phyloP scores from a whole-genome alignment of 805 yeast species.

The Zygosaccharomyces siamensis region DNA sequence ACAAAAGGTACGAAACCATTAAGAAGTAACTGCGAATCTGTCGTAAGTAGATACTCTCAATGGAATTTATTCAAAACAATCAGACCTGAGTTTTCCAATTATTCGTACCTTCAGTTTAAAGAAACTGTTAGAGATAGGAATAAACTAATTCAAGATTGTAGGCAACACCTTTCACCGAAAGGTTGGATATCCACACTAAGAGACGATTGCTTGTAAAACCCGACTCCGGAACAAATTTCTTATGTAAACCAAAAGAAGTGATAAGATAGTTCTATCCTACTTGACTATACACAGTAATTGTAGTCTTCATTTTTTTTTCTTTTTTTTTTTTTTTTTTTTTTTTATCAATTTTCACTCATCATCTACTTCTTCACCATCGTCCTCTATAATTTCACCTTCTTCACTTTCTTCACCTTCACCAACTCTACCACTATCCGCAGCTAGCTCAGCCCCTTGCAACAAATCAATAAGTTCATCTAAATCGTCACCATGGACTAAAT shows the following conservation, averaged over 20 bases:
- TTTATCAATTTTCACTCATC: not conserved
- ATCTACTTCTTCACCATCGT: conserved; percentile 15
- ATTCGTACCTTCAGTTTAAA: conserved; percentile 36
- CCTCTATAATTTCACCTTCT: conserved; percentile 38
- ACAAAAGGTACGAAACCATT: conserved; percentile 42
- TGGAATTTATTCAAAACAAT: conserved; percentile 21
- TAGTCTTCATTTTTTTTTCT: not conserved
- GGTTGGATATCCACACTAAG: conserved; percentile 44
- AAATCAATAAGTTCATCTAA: conserved; percentile 53
- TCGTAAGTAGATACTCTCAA: conserved; percentile 25
- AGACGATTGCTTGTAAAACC: conserved; percentile 40
- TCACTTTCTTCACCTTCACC: conserved; percentile 37
- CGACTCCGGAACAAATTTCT: not conserved
- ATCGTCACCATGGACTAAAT: conserved; percentile 53
- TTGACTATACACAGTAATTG: not conserved
- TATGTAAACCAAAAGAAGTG: not conserved
- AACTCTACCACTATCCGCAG: conserved; percentile 40
- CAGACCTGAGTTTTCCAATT: not conserved
- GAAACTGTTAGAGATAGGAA: conserved; percentile 26
- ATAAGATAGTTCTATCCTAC: not conserved
- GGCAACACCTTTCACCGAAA: conserved; percentile 32
- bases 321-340: no score
- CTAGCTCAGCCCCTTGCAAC: conserved; percentile 81
- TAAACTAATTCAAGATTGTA: conserved; percentile 28
- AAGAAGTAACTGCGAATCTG: conserved; percentile 37